Percentiles rank a stretch among this genome's conserved stretches.
phyloP scores from a whole-genome alignment of 192 early-diverging fungal genomes.

The Coemansia sp. region DNA sequence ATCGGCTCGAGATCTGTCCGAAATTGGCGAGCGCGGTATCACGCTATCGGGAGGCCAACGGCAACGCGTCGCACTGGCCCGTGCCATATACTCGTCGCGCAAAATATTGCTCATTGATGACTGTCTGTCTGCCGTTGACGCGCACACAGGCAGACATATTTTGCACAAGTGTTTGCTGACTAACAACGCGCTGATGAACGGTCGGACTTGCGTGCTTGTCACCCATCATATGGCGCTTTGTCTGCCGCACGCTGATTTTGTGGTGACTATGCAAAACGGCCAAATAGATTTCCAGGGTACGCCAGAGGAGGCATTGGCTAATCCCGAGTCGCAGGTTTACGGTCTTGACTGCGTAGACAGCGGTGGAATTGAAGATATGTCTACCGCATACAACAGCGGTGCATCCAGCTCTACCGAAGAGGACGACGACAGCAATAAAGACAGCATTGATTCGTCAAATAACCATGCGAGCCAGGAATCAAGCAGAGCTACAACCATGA shows the following conservation, averaged over 20 bases:
- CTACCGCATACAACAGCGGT: background rate
- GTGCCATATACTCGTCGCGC: constrained; percentile 71
- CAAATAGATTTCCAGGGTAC: constrained; percentile 29
- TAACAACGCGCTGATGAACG: constrained; percentile 54
- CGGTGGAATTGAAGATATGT: background rate
- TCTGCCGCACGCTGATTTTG: constrained; percentile 54
- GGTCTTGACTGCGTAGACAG: background rate
- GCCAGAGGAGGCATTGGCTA: constrained; percentile 7
- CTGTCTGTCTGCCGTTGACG: constrained; percentile 90
- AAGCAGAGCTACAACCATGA: background rate
- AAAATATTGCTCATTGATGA: constrained; percentile 73
- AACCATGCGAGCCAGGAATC: background rate
- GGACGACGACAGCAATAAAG: background rate
- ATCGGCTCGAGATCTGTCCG: constrained; percentile 79
- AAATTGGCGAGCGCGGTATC: constrained; percentile 86
- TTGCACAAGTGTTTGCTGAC: constrained; percentile 73
- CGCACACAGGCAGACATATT: constrained; percentile 84
- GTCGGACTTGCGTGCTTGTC: constrained; percentile 79
- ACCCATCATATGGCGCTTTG: constrained; percentile 79
- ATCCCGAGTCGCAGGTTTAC: background rate
- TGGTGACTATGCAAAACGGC: constrained; percentile 65
- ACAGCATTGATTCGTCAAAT: background rate
- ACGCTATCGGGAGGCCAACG: constrained; percentile 84
- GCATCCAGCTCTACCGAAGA: background rate
- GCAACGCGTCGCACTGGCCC: constrained; percentile 79